Evolutionary conservation across 257 asterid genomes (phyloP), one percentile per base, ranked within the genome.

Genomic region (Paraleonurus japonicus): DNA sequence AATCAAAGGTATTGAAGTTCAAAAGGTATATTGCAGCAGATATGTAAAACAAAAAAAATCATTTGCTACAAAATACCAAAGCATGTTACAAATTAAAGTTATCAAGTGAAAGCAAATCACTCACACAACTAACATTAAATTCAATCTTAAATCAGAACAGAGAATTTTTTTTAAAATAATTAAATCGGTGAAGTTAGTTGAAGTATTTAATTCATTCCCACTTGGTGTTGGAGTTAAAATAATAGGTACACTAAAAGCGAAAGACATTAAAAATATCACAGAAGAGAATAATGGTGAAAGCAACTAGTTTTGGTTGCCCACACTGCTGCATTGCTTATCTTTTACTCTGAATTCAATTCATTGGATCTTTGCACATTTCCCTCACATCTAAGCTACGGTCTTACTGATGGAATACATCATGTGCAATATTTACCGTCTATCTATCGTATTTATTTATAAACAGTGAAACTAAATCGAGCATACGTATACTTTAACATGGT

Each of bases 251-350:
- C 67, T 47, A 67, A 51, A 53, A n/a, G 67, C 78, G 30, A 43
- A 45, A 68, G 39, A 66, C 80, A 54, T 59, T 17, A 72, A 47
- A 61, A 50, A 61, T 55, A 58, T 47, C 54, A 26, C 67, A 69
- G 26, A 13, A 17, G 23, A 19, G 41, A 76, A 73, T 72, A 80
- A 79, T 72, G 75, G 72, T 33, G 86, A 79, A 77, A 79, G 85
- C 85, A 78, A 85, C 86, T 39, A 6, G 72, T 61, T 81, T 75
- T 69, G 77, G 61, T 74, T 64, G 87, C 90, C 88, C 87, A 81
- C 69, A 68, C 81, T 65, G 78, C 75, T 70, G 24, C 37, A 55
- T 22, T 20, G 28, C 55, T 47, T 43, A 24, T 33, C 55, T 7
- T 33, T 30, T 30, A 62, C 64, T 19, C 45, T 73, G 69, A 22